phyloP scores from a whole-genome alignment of 139 green algal species.

The Trebouxia sp. region DNA sequence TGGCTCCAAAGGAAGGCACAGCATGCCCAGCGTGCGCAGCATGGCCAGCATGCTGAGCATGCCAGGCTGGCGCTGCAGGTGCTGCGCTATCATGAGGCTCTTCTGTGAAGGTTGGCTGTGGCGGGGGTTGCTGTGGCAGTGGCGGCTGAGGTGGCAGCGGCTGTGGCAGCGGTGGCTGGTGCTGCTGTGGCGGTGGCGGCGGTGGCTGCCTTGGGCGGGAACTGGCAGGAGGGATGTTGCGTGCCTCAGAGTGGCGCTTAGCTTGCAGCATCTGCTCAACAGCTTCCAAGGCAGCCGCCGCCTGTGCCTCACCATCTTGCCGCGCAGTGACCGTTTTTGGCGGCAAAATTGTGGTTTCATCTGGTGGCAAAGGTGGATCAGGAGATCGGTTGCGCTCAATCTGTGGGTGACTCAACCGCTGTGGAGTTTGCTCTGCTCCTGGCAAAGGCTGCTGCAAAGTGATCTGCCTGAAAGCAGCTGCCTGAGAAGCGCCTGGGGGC shows the following conservation, averaged over 20 bases:
- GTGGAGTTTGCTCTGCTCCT: too few relatives aligned
- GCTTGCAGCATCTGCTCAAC: constrained; percentile 23
- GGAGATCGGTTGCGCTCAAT: too few relatives aligned
- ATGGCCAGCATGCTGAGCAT: constrained; percentile 1
- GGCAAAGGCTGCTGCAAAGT: too few relatives aligned
- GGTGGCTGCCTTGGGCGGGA: constrained; percentile 7
- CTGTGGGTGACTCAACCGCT: too few relatives aligned
- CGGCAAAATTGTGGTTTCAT: neutral
- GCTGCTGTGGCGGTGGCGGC: too few relatives aligned
- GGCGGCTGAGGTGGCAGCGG: neutral
- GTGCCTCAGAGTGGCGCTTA: constrained; percentile 13
- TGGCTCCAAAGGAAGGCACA: neutral
- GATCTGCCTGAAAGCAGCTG: too few relatives aligned
- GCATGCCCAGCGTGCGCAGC: neutral
- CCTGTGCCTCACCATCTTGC: constrained; percentile 21
- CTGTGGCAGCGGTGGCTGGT: constrained; percentile 7
- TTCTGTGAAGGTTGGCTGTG: constrained; percentile 22
- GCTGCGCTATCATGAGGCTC: neutral
- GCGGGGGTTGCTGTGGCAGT: constrained; percentile 7
- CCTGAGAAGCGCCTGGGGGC: too few relatives aligned
- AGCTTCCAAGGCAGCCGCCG: constrained; percentile 14
- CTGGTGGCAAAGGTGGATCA: too few relatives aligned
- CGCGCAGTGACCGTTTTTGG: neutral
- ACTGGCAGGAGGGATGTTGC: neutral
- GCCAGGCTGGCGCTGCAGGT: neutral